Conservation (phyloP, 768 basidiomycete species). For the Chalciporus pseudorubinellus region DNA sequence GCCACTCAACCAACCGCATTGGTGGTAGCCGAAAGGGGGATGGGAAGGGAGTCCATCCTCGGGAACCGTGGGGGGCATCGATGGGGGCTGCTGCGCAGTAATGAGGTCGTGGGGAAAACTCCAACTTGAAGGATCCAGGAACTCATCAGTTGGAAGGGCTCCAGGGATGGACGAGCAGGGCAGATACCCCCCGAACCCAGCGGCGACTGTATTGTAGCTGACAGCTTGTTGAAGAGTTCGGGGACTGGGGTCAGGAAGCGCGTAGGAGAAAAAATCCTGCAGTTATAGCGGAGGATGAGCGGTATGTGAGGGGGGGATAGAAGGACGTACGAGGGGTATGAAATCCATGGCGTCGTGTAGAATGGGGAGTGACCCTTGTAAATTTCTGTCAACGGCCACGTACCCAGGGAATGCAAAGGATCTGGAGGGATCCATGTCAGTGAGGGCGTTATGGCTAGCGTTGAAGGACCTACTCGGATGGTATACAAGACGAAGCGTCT, state of each 20-base stretch:
- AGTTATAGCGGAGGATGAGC: not conserved
- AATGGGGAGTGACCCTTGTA: not conserved
- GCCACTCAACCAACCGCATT: constrained; percentile 24
- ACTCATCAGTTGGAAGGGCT: not conserved
- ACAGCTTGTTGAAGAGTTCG: not conserved
- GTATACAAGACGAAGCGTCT: not conserved
- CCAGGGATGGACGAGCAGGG: not conserved
- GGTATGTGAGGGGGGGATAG: not conserved
- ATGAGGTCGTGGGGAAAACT: not conserved
- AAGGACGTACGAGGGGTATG: constrained; percentile 8
- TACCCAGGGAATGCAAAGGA: not conserved
- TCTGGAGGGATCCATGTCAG: constrained; percentile 11
- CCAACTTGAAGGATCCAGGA: not conserved
- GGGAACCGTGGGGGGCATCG: constrained; percentile 12
- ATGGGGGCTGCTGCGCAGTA: constrained; percentile 11
- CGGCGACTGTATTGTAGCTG: not conserved
- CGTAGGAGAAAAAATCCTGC: constrained; percentile 10
- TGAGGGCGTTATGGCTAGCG: not conserved
- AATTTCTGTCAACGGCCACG: not conserved
- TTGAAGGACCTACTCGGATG: constrained; percentile 9
- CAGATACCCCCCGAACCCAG: not conserved
- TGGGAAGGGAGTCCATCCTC: not conserved
- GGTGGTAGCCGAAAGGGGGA: constrained; percentile 8
- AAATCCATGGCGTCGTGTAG: not conserved
- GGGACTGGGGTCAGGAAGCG: not conserved